Evolutionary conservation across 2,329 filamentous ascomycete genomes (phyloP).

Genomic region (Claviceps citrina): DNA sequence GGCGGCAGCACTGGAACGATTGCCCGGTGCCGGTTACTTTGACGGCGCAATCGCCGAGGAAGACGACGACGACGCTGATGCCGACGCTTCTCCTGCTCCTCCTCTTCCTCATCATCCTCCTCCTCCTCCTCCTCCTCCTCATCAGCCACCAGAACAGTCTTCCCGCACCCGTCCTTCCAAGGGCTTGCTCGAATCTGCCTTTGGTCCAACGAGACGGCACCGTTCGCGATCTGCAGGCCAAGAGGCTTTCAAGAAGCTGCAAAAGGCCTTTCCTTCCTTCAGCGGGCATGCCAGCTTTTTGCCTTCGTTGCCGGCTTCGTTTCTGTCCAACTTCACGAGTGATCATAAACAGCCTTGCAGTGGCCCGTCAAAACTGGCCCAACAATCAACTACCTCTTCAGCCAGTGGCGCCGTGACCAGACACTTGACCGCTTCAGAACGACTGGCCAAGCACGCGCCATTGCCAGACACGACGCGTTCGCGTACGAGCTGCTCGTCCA

Average conservation of each 20-base stretch:
- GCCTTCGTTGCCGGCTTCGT: slow-evolving; percentile 29
- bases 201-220: slow-evolving; percentile 29
- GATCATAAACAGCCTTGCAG: slow-evolving; percentile 10
- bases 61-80: slow-evolving; percentile 8
- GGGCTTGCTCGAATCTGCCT: slow-evolving; percentile 27
- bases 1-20: slow-evolving; percentile 35
- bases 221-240: slow-evolving; percentile 41
- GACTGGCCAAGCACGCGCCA: neutral
- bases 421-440: neutral
- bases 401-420: neutral
- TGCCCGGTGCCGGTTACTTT: slow-evolving; percentile 14
- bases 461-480: neutral
- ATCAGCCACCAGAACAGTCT: slow-evolving; percentile 3
- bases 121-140: neutral
- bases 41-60: slow-evolving; percentile 8
- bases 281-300: slow-evolving; percentile 17
- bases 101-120: neutral
- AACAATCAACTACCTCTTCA: neutral
- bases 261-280: slow-evolving; percentile 41
- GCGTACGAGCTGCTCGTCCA: neutral
- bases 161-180: slow-evolving; percentile 13
- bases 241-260: slow-evolving; percentile 41
- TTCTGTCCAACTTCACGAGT: slow-evolving; percentile 20
- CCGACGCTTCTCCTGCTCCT: neutral
- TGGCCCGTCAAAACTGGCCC: neutral